Percentiles rank a stretch among this genome's conserved stretches.
Evolutionary conservation across 2,329 filamentous ascomycete species (phyloP).

Genomic region (Clonostachys byssicola): DNA sequence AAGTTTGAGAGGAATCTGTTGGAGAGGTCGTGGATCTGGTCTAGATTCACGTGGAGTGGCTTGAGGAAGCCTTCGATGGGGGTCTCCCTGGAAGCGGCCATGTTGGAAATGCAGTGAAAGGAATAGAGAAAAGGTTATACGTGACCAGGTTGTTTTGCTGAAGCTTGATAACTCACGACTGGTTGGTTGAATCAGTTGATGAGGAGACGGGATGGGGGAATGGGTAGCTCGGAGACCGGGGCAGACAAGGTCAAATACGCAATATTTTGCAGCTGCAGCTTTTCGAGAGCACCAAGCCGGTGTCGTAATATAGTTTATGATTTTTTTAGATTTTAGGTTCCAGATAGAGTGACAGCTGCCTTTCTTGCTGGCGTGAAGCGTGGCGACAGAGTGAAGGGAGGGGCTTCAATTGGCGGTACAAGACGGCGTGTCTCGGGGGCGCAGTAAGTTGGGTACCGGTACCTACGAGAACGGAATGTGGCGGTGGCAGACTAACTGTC

Average conservation of each 20-base stretch:
- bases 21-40: slow-evolving; percentile 41
- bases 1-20: slow-evolving; percentile 42
- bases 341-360: no score
- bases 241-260: neutral
- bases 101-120: no score
- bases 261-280: no score
- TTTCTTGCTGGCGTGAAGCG: no score
- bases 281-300: no score
- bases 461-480: neutral
- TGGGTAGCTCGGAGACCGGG: neutral
- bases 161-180: neutral
- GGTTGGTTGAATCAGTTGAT: neutral
- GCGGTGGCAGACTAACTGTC: neutral
- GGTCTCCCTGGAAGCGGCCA: no score
- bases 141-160: neutral
- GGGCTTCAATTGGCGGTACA: no score
- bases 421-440: no score
- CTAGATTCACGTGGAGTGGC: slow-evolving; percentile 43
- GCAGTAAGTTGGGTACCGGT: no score
- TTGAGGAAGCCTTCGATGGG: slow-evolving; percentile 38
- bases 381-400: no score
- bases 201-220: neutral
- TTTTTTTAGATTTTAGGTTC: no score
- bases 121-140: neutral
- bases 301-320: no score